Percentiles rank a stretch among this genome's conserved stretches.
phyloP scores from a whole-genome alignment of 768 basidiomycete genomes.

The Kwoniella botswanensis region DNA sequence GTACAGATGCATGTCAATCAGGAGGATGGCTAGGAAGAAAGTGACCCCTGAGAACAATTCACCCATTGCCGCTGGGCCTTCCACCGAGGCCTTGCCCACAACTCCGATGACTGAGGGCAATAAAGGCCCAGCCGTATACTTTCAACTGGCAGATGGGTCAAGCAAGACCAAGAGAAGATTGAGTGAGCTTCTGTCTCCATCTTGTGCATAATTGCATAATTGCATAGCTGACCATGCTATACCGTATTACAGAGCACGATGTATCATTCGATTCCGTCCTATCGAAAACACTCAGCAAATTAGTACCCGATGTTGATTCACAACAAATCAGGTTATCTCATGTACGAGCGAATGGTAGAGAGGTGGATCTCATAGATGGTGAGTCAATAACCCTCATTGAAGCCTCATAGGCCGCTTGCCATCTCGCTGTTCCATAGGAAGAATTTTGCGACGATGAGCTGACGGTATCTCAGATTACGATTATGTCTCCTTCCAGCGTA shows the following conservation, averaged over 20 bases:
- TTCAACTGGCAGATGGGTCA: slow-evolving; percentile 21
- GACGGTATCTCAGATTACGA: slow-evolving; percentile 23
- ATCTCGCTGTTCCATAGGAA: background rate
- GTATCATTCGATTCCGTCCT: slow-evolving; percentile 1
- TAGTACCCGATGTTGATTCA: slow-evolving; percentile 9
- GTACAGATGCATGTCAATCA: background rate
- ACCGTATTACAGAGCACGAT: slow-evolving; percentile 3
- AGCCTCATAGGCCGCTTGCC: background rate
- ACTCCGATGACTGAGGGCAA: background rate
- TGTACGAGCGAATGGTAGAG: slow-evolving; percentile 30
- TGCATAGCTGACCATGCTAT: too few species aligned
- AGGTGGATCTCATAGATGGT: slow-evolving; percentile 41
- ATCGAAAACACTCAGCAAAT: slow-evolving; percentile 1
- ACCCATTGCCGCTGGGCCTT: background rate
- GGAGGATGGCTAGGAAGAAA: slow-evolving; percentile 1
- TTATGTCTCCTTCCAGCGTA: slow-evolving; percentile 14
- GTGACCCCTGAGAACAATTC: background rate
- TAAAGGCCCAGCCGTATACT: slow-evolving; percentile 7
- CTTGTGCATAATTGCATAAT: too few species aligned
- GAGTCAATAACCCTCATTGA: slow-evolving; percentile 7
- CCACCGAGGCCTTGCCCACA: background rate
- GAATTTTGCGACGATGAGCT: background rate
- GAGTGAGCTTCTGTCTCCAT: slow-evolving; percentile 14
- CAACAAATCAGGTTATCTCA: slow-evolving; percentile 32
- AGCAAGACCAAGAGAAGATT: background rate